Evolutionary conservation across 768 basidiomycete genomes (phyloP).

Genomic region (Galerina marginata): DNA sequence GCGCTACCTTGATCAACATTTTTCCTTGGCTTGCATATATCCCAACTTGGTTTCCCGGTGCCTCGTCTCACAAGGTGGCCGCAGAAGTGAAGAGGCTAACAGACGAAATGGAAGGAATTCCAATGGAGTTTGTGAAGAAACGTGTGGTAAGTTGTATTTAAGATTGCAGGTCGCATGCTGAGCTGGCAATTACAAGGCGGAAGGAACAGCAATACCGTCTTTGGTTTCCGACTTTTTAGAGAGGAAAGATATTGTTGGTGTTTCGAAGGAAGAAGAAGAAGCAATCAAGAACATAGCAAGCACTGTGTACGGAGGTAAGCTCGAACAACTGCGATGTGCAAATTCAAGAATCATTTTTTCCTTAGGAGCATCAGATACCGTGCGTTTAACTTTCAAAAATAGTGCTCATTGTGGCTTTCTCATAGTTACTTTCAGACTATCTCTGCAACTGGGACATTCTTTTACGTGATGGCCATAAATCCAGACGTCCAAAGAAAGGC

Average conservation of each 20-base stretch:
- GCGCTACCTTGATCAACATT: conserved; percentile 12
- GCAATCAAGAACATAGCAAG: conserved; percentile 15
- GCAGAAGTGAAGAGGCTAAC: conserved; percentile 1
- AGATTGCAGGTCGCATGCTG: not conserved
- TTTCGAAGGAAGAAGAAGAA: conserved; percentile 14
- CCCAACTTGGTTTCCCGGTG: conserved; percentile 22
- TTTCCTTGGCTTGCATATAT: conserved; percentile 18
- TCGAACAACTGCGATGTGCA: too few species aligned
- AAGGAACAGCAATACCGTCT: not conserved
- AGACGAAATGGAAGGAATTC: conserved; percentile 16
- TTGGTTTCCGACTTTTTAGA: not conserved
- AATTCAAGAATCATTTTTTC: not conserved
- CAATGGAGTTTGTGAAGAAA: conserved; percentile 14
- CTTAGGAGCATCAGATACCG: conserved; percentile 18
- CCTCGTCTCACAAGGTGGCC: conserved; percentile 7
- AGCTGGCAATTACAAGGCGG: not conserved
- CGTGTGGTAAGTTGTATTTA: conserved; percentile 3
- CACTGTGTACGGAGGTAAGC: conserved; percentile 8
- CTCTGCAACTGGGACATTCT: conserved; percentile 20
- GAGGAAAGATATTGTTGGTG: not conserved
- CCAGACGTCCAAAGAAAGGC: conserved; percentile 38
- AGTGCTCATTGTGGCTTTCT: not conserved
- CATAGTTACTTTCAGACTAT: conserved; percentile 11
- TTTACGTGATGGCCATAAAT: conserved; percentile 35
- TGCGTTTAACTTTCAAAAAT: not conserved